Conservation (phyloP, 306 rosid species). For the Cucurbita argyrosperma region DNA sequence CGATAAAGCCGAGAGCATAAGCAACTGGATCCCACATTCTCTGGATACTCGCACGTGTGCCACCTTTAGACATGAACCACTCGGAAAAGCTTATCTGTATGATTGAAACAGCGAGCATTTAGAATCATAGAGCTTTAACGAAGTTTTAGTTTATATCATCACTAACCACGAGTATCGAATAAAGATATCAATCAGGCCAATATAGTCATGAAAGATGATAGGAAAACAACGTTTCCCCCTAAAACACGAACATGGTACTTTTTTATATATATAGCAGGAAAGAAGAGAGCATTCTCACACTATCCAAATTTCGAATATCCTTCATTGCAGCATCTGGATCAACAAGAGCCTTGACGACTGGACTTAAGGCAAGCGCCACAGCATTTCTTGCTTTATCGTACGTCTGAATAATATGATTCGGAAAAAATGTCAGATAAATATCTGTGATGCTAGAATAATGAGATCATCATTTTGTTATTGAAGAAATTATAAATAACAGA, state of each 20-base stretch:
- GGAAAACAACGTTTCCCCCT: not conserved
- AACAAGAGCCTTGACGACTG: constrained; percentile 92
- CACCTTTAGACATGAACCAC: constrained; percentile 98
- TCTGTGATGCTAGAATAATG: not conserved
- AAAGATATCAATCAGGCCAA: not conserved
- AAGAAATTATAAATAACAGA: not conserved
- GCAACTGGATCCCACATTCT: constrained; percentile 99
- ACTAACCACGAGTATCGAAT: not conserved
- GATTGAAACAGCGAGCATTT: not conserved
- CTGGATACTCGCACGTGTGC: constrained; percentile 73
- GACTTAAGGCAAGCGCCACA: constrained; percentile 89
- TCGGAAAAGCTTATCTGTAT: constrained; percentile 90
- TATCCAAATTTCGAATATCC: constrained; percentile 79
- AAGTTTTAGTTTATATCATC: not conserved
- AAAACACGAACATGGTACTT: not conserved
- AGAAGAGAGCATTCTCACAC: constrained; percentile 36
- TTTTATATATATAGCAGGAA: not conserved
- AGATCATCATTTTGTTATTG: not conserved
- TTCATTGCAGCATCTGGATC: constrained; percentile 88
- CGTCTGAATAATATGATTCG: constrained; percentile 37
- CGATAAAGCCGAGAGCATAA: constrained; percentile 96
- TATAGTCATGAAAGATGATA: not conserved
- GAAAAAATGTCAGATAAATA: constrained; percentile 3
- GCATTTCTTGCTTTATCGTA: constrained; percentile 98
- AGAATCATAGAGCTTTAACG: not conserved